These are phyloP conservation scores for Exophiala xenobiotica DNA, from an alignment of 2,329 filamentous ascomycete species.

Conservation along the genomic window DNA sequence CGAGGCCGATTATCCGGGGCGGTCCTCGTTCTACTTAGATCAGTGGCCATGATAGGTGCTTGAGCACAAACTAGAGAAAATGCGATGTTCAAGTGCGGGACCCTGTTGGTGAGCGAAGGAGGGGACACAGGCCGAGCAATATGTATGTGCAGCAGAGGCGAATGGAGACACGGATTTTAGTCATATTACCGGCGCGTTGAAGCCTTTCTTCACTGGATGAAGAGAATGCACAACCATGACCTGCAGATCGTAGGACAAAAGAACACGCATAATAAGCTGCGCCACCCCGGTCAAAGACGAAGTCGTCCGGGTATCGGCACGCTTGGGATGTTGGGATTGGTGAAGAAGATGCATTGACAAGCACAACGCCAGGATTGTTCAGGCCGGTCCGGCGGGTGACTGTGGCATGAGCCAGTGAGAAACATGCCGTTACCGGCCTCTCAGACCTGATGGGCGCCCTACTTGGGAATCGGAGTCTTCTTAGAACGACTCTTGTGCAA, in stretches of 20 bases:
- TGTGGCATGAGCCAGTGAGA: background rate
- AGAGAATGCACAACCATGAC: too few species aligned
- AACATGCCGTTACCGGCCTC: background rate
- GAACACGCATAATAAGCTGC: background rate
- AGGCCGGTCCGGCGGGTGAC: background rate
- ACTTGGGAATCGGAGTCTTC: too few species aligned
- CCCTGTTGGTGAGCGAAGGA: background rate
- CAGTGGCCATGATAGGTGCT: conserved; percentile 11
- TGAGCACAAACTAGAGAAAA: background rate
- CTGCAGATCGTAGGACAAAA: background rate
- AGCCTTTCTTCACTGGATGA: background rate
- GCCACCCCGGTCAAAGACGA: background rate
- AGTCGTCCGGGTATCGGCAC: background rate
- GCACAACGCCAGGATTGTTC: background rate
- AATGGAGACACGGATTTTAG: background rate
- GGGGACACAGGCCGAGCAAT: background rate
- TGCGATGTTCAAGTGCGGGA: background rate
- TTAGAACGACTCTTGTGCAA: too few species aligned
- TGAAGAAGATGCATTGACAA: background rate
- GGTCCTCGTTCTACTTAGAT: conserved; percentile 21
- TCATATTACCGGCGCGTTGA: background rate
- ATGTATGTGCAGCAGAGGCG: background rate
- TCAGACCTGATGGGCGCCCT: too few species aligned
- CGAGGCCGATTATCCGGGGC: conserved; percentile 16
- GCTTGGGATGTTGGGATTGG: background rate